These are phyloP conservation scores for Grammothele lineata DNA, from an alignment of 768 basidiomycete species.

Conservation along the genomic window DNA sequence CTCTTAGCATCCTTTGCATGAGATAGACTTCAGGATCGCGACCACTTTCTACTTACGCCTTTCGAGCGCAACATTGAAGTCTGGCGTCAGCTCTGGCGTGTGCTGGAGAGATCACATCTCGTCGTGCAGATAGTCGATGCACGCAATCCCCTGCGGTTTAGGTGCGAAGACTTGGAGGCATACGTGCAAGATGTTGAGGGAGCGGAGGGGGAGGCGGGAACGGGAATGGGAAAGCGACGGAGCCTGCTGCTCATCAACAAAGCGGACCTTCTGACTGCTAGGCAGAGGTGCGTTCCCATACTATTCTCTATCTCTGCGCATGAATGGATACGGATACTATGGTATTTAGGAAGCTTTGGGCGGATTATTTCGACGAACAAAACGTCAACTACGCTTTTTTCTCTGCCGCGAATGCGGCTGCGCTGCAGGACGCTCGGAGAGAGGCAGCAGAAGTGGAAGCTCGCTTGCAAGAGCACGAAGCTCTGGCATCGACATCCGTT, in stretches of 20 bases:
- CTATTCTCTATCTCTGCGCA: too few relatives aligned
- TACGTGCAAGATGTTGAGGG: slow-evolving; percentile 87
- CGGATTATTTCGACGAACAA: slow-evolving; percentile 81
- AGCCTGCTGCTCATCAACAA: slow-evolving; percentile 92
- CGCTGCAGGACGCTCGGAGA: slow-evolving; percentile 71
- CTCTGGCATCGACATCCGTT: slow-evolving; percentile 21
- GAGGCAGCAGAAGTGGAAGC: slow-evolving; percentile 35
- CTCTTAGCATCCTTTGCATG: not conserved
- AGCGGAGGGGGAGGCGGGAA: slow-evolving; percentile 74
- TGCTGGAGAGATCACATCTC: slow-evolving; percentile 90
- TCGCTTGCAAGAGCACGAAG: slow-evolving; percentile 25
- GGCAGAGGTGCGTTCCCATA: slow-evolving; percentile 76
- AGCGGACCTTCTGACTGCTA: slow-evolving; percentile 81
- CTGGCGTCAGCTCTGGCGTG: slow-evolving; percentile 98
- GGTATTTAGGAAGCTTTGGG: slow-evolving; percentile 90
- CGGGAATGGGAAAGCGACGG: slow-evolving; percentile 66
- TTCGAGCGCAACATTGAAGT: slow-evolving; percentile 98
- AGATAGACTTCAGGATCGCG: slow-evolving; percentile 76
- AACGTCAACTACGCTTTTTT: slow-evolving; percentile 85
- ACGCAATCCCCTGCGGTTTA: slow-evolving; percentile 87
- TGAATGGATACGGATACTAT: not conserved
- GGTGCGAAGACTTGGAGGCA: slow-evolving; percentile 85
- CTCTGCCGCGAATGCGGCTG: slow-evolving; percentile 85
- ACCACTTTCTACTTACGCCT: slow-evolving; percentile 86
- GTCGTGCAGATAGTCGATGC: slow-evolving; percentile 96